Percentiles rank a stretch among this genome's conserved stretches.
These are phyloP conservation scores for Lasiosphaeria miniovina DNA, from an alignment of 495 filamentous ascomycete genomes.

Conservation along the genomic window DNA sequence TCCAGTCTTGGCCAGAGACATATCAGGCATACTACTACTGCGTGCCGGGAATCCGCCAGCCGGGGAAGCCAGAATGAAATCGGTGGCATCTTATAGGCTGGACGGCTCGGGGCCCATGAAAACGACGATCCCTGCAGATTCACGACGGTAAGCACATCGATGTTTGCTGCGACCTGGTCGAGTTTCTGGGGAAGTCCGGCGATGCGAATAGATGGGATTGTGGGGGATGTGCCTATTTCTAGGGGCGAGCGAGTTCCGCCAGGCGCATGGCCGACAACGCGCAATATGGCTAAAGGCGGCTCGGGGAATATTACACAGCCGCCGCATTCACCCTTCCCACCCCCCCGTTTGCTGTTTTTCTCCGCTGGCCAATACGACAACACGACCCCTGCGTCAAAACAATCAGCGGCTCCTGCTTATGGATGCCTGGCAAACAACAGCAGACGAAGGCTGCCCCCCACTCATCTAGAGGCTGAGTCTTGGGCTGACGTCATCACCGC, in stretches of 20 bases:
- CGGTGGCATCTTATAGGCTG: slow-evolving; percentile 8
- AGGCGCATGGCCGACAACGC: neutral
- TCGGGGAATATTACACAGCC: slow-evolving; percentile 22
- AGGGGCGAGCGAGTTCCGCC: neutral
- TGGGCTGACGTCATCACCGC: too few species aligned
- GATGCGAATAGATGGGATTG: neutral
- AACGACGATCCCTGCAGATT: slow-evolving; percentile 1
- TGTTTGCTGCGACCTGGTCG: neutral
- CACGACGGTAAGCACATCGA: slow-evolving; percentile 5
- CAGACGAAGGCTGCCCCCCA: too few species aligned
- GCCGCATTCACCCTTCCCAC: slow-evolving; percentile 4
- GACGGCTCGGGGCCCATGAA: neutral
- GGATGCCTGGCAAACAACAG: too few species aligned
- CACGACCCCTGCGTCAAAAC: neutral
- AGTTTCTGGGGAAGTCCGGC: slow-evolving; percentile 31
- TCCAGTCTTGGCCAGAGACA: neutral
- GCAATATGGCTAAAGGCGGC: slow-evolving; percentile 31
- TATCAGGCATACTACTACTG: neutral
- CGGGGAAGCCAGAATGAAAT: slow-evolving; percentile 14
- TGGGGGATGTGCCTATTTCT: slow-evolving; percentile 7
- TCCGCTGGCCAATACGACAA: neutral
- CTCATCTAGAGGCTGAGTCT: too few species aligned
- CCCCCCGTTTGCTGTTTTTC: neutral
- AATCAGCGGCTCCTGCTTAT: neutral
- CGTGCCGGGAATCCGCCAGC: slow-evolving; percentile 13